These are phyloP conservation scores for Gloeophyllum trabeum DNA, from an alignment of 768 basidiomycete species.

Conservation along the genomic window DNA sequence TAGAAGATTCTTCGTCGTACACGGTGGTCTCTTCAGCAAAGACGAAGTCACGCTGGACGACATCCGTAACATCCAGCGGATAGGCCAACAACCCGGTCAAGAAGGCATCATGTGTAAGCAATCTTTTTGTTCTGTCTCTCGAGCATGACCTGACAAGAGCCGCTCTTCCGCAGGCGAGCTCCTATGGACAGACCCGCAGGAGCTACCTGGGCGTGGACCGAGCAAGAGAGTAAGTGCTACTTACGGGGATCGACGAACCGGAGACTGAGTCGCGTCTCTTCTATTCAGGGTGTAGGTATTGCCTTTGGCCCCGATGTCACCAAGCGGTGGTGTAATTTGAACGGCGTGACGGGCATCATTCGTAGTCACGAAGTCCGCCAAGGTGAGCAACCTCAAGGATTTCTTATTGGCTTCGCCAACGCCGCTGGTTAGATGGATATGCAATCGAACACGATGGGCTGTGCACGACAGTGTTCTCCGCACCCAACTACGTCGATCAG, in stretches of 20 bases:
- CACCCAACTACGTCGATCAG: conserved; percentile 93
- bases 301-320: conserved; percentile 95
- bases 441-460: conserved; percentile 90
- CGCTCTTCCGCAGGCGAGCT: no score
- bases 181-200: conserved; percentile 96
- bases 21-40: conserved; percentile 93
- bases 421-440: conserved; percentile 59
- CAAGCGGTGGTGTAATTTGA: conserved; percentile 76
- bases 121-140: conserved; percentile 26
- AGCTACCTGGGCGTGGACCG: conserved; percentile 79
- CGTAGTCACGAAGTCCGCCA: conserved; percentile 96
- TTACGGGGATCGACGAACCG: conserved; percentile 4
- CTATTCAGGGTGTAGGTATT: conserved; percentile 80
- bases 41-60: conserved; percentile 94
- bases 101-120: conserved; percentile 96
- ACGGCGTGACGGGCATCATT: conserved; percentile 80
- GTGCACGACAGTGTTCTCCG: conserved; percentile 92
- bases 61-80: conserved; percentile 76
- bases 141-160: no score
- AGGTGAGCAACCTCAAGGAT: conserved; percentile 30
- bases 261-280: conserved; percentile 8
- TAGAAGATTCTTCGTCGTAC: conserved; percentile 90
- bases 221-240: conserved; percentile 78
- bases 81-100: conserved; percentile 86
- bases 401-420: neutral